Evolutionary conservation across 129 eudicot genomes (phyloP).

Genomic region (Gnaphalium uliginosum): DNA sequence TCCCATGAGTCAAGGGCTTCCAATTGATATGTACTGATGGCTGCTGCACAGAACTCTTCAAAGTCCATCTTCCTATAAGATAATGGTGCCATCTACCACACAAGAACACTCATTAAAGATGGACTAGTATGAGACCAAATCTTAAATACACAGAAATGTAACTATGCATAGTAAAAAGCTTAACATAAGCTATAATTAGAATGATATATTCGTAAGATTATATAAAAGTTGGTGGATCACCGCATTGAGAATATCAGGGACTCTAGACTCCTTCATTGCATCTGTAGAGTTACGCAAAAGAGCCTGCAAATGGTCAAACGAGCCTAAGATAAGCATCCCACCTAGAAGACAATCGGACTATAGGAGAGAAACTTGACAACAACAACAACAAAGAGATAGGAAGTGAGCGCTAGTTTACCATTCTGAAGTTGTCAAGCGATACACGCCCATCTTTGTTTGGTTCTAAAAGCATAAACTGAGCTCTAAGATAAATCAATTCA

Average conservation of each 20-base stretch:
- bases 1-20: conserved; percentile 65
- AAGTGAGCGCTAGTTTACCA: conserved; percentile 35
- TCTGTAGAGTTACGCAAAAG: conserved; percentile 63
- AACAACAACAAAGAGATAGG: neutral
- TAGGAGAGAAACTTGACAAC: neutral
- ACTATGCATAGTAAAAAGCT: neutral
- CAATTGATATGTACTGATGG: conserved; percentile 63
- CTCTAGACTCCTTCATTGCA: conserved; percentile 77
- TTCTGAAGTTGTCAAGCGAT: conserved; percentile 82
- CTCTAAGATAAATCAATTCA: conserved; percentile 77
- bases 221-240: conserved; percentile 30
- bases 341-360: neutral
- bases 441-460: conserved; percentile 87
- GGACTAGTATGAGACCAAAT: neutral
- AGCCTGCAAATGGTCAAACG: conserved; percentile 40
- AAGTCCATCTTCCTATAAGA: conserved; percentile 69
- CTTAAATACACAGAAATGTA: neutral
- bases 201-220: too few relatives aligned
- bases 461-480: conserved; percentile 87
- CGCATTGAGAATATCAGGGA: conserved; percentile 65
- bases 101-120: neutral
- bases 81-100: conserved; percentile 51
- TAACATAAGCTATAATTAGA: neutral
- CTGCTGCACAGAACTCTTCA: conserved; percentile 73
- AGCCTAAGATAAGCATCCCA: conserved; percentile 2